Evolutionary conservation across 768 basidiomycete species (phyloP).

Genomic region (Rhizopogon vinicolor): DNA sequence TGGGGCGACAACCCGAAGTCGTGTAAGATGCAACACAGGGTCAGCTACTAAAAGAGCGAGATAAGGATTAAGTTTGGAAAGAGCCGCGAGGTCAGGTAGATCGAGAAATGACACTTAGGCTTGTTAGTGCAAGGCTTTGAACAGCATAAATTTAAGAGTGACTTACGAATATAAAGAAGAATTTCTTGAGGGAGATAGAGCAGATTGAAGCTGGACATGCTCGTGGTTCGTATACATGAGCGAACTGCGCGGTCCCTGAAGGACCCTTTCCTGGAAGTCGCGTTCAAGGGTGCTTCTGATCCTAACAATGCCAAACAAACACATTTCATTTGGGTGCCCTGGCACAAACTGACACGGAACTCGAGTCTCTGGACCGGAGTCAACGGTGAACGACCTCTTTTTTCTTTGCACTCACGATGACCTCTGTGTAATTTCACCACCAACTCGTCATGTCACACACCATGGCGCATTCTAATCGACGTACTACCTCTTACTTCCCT

Average conservation of each 20-base stretch:
- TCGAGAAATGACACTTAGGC: conserved; percentile 64
- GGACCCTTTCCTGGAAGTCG: too few relatives aligned
- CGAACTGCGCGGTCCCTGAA: too few relatives aligned
- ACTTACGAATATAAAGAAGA: conserved; percentile 54
- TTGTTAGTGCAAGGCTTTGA: too few relatives aligned
- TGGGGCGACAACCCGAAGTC: conserved; percentile 58
- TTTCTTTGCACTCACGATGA: conserved; percentile 5
- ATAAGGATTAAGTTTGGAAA: conserved; percentile 43
- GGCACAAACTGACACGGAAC: neutral
- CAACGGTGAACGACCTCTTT: neutral
- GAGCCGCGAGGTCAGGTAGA: conserved; percentile 59
- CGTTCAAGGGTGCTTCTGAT: neutral
- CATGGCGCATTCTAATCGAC: conserved; percentile 11
- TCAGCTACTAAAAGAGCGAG: conserved; percentile 53
- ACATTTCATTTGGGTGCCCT: neutral
- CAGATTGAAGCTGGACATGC: conserved; percentile 1
- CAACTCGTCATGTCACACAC: neutral
- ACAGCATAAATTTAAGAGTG: neutral
- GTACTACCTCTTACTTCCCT: conserved; percentile 1
- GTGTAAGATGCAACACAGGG: conserved; percentile 57
- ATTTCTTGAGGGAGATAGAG: conserved; percentile 52
- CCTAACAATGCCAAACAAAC: conserved; percentile 18
- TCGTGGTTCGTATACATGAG: too few relatives aligned
- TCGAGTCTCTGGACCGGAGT: neutral
- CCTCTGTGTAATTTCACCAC: conserved; percentile 11